A percentile compares a stretch with the other conserved stretches of the same genome.
phyloP scores from a whole-genome alignment of 139 green algal species.

The Coelastrella sp. region DNA sequence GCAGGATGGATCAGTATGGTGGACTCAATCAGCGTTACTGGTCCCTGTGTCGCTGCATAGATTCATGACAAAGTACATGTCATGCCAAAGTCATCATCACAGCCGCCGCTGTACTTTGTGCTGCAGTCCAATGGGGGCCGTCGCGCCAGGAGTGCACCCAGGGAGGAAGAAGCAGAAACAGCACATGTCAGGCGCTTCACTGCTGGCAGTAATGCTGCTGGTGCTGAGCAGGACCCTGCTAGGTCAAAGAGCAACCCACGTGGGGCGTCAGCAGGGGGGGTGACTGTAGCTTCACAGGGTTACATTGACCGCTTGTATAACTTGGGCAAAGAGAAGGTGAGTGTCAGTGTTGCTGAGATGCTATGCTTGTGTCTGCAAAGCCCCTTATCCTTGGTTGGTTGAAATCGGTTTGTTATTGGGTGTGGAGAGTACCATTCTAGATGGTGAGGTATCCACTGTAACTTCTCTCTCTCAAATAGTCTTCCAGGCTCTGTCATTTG shows the following conservation, averaged over 20 bases:
- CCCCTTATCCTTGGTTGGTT: not conserved
- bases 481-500: too few relatives aligned
- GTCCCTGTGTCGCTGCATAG: not conserved
- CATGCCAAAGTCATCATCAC: not conserved
- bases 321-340: constrained; percentile 12
- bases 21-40: too few relatives aligned
- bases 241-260: constrained; percentile 2
- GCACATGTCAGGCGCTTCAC: constrained; percentile 9
- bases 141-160: constrained; percentile 26
- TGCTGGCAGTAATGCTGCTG: not conserved
- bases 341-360: not conserved
- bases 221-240: not conserved
- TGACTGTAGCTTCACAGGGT: not conserved
- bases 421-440: too few relatives aligned
- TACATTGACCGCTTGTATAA: constrained; percentile 29
- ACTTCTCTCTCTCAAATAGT: too few relatives aligned
- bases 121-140: not conserved
- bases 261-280: not conserved
- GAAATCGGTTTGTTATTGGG: too few relatives aligned
- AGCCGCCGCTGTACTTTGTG: not conserved
- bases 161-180: not conserved
- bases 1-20: too few relatives aligned
- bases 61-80: not conserved
- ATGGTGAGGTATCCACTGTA: too few relatives aligned
- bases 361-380: not conserved